Percentiles rank a stretch among this genome's conserved stretches.
phyloP scores from a whole-genome alignment of 768 basidiomycete genomes.

The Grammothele lineata region DNA sequence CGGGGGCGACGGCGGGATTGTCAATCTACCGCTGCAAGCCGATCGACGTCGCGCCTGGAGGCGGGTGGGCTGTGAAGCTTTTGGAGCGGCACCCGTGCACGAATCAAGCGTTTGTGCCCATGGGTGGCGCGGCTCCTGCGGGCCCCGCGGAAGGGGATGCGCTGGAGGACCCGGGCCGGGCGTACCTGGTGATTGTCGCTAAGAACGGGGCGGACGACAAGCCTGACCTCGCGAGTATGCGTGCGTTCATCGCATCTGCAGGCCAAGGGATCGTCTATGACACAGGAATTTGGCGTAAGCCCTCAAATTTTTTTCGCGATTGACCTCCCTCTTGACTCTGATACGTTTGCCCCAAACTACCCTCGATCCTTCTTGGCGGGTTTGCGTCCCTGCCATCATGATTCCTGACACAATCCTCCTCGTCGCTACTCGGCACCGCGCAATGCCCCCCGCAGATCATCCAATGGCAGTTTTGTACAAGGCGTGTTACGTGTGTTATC shows the following conservation, averaged over 20 bases:
- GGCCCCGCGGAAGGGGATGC: slow-evolving; percentile 38
- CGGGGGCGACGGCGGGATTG: slow-evolving; percentile 60
- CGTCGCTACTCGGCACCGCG: too few species aligned
- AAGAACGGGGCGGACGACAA: slow-evolving; percentile 69
- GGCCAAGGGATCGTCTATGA: slow-evolving; percentile 87
- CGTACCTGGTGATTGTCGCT: slow-evolving; percentile 86
- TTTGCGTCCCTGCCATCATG: too few species aligned
- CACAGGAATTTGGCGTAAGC: slow-evolving; percentile 88
- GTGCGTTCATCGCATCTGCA: slow-evolving; percentile 77
- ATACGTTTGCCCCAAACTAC: not conserved
- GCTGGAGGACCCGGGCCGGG: slow-evolving; percentile 42
- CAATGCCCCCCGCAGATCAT: slow-evolving; percentile 56
- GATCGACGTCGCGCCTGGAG: slow-evolving; percentile 41
- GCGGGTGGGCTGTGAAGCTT: slow-evolving; percentile 56
- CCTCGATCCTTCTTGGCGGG: not conserved
- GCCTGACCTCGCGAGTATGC: slow-evolving; percentile 70
- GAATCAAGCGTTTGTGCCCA: slow-evolving; percentile 92
- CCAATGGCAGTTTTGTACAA: slow-evolving; percentile 81
- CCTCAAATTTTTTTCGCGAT: not conserved
- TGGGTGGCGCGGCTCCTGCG: slow-evolving; percentile 56
- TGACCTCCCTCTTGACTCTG: not conserved
- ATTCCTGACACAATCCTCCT: too few species aligned
- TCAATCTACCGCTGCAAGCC: slow-evolving; percentile 83
- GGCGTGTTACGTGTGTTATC: slow-evolving; percentile 32
- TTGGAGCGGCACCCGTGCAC: slow-evolving; percentile 88